Conservation (phyloP, 192 early-diverging fungal genomes). For the Coemansia sp. region DNA sequence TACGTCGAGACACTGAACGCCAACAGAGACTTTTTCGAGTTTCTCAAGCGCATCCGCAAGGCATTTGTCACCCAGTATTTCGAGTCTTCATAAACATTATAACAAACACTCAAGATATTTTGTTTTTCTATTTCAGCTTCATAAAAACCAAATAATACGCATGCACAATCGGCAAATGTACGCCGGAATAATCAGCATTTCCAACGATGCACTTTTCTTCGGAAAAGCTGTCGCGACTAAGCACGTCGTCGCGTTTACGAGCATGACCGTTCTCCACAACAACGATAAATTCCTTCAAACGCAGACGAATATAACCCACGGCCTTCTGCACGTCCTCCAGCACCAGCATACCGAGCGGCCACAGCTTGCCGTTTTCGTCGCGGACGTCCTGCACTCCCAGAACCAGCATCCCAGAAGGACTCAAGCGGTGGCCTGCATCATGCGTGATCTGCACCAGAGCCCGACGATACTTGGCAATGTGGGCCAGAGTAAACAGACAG, state of each 20-base stretch:
- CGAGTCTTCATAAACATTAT: not conserved
- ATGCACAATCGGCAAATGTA: constrained; percentile 56
- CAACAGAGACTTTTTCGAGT: constrained; percentile 68
- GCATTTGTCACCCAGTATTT: constrained; percentile 56
- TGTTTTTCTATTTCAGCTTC: constrained; percentile 36
- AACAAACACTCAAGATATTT: not conserved
- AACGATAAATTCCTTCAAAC: constrained; percentile 58
- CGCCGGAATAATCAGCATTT: not conserved
- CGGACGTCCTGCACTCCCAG: constrained; percentile 73
- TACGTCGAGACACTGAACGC: constrained; percentile 60
- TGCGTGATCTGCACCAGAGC: constrained; percentile 63
- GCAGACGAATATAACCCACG: constrained; percentile 46
- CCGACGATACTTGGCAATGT: constrained; percentile 63
- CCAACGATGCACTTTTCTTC: constrained; percentile 46
- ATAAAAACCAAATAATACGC: constrained; percentile 57
- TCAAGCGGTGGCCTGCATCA: constrained; percentile 59
- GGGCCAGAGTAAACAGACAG: constrained; percentile 33
- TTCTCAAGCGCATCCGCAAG: constrained; percentile 65
- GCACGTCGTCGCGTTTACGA: constrained; percentile 46
- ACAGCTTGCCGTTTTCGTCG: constrained; percentile 61
- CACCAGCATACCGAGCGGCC: constrained; percentile 73
- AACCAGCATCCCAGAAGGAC: constrained; percentile 64
- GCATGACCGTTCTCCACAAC: constrained; percentile 53
- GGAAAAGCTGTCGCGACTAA: constrained; percentile 38
- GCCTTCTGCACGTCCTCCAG: constrained; percentile 70